These are phyloP conservation scores for Leucosporidium creatinivorum DNA, from an alignment of 768 basidiomycete genomes.

Conservation along the genomic window DNA sequence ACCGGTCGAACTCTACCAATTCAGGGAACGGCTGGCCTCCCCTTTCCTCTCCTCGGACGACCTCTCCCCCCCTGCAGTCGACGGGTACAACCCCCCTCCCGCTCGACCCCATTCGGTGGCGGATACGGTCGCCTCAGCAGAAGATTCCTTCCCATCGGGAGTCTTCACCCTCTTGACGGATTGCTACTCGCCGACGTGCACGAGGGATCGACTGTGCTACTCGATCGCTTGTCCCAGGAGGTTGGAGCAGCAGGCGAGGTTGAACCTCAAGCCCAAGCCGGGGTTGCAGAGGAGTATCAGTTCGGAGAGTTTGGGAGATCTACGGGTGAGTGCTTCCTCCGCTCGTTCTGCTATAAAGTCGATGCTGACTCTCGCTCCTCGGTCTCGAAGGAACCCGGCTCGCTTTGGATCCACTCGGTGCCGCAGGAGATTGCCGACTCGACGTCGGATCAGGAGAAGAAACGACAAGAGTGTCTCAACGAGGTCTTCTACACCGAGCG, in stretches of 20 bases:
- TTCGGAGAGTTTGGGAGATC: constrained; percentile 64
- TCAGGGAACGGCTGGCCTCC: constrained; percentile 63
- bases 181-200: constrained; percentile 97
- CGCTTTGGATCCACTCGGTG: constrained; percentile 92
- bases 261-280: constrained; percentile 56
- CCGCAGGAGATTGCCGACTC: constrained; percentile 88
- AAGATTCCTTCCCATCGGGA: constrained; percentile 63
- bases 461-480: constrained; percentile 94
- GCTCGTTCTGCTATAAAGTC: background rate
- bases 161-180: constrained; percentile 95
- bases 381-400: constrained; percentile 57
- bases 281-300: constrained; percentile 70
- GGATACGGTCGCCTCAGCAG: constrained; percentile 28
- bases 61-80: constrained; percentile 2
- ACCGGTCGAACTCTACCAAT: constrained; percentile 83
- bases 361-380: background rate
- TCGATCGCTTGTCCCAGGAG: constrained; percentile 91
- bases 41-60: constrained; percentile 50
- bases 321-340: constrained; percentile 51
- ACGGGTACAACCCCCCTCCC: background rate
- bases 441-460: constrained; percentile 88
- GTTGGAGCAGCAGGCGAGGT: constrained; percentile 66
- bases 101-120: background rate
- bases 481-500: constrained; percentile 90
- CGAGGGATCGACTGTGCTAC: constrained; percentile 88